These are phyloP conservation scores for Thermothielavioides terrestris DNA, from an alignment of 495 filamentous ascomycete species.

Conservation along the genomic window DNA sequence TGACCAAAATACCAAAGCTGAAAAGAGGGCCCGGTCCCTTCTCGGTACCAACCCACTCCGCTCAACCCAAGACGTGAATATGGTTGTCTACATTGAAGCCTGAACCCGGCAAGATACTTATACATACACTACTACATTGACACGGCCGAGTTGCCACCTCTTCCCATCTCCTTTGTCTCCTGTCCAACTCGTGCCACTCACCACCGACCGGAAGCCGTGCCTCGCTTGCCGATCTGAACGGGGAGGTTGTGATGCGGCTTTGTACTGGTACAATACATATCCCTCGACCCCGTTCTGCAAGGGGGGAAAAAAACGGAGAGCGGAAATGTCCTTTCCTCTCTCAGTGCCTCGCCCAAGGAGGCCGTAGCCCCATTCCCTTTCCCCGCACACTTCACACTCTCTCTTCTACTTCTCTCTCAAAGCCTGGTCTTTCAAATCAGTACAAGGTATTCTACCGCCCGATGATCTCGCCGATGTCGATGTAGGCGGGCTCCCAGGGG, in stretches of 20 bases:
- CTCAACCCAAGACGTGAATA: background rate
- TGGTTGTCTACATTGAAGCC: constrained; percentile 7
- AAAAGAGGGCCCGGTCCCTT: no score
- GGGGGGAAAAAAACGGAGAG: background rate
- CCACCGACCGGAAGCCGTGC: background rate
- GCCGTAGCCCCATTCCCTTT: background rate
- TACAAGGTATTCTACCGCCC: no score
- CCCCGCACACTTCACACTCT: background rate
- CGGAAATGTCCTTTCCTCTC: background rate
- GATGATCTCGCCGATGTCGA: constrained; percentile 88
- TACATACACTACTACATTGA: constrained; percentile 8
- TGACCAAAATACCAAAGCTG: no score
- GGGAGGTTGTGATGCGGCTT: background rate
- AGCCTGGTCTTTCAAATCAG: background rate
- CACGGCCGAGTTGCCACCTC: background rate
- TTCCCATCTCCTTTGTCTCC: no score
- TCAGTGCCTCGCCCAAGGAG: background rate
- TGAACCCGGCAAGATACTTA: constrained; percentile 2
- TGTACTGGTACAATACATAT: constrained; percentile 4
- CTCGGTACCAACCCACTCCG: no score
- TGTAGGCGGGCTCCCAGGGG: constrained; percentile 71
- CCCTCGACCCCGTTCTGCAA: background rate
- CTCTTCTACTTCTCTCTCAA: background rate
- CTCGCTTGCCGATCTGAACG: background rate
- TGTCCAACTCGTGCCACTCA: constrained; percentile 1